Percentiles rank a stretch among this genome's conserved stretches.
Conservation (phyloP, 2,329 filamentous ascomycete species). For the Aureobasidium sp. region DNA sequence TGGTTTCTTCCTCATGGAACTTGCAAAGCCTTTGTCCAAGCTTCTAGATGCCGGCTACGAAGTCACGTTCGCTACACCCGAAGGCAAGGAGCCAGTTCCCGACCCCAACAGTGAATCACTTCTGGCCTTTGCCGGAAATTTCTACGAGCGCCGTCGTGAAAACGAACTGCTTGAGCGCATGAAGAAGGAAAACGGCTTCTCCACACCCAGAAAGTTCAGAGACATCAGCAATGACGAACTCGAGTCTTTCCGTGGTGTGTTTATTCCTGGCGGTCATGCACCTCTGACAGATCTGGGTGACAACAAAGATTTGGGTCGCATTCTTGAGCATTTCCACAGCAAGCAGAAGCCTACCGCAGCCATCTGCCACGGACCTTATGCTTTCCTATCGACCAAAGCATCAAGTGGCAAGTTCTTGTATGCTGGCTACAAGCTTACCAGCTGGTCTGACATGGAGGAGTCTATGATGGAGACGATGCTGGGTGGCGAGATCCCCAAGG, state of each 20-base stretch:
- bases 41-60: slow-evolving; percentile 35
- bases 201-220: slow-evolving; percentile 31
- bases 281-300: slow-evolving; percentile 38
- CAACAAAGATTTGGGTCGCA: slow-evolving; percentile 37
- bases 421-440: slow-evolving; percentile 41
- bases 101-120: slow-evolving; percentile 39
- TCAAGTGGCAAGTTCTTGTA: slow-evolving; percentile 36
- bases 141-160: slow-evolving; percentile 38
- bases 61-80: slow-evolving; percentile 41
- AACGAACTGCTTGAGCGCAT: slow-evolving; percentile 37
- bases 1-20: slow-evolving; percentile 36
- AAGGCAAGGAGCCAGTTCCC: slow-evolving; percentile 35
- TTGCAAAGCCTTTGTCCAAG: slow-evolving; percentile 33
- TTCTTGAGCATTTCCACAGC: slow-evolving; percentile 36
- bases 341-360: slow-evolving; percentile 38
- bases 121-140: slow-evolving; percentile 40
- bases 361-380: slow-evolving; percentile 44
- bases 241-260: slow-evolving; percentile 34
- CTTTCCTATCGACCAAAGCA: slow-evolving; percentile 37
- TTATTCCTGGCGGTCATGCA: slow-evolving; percentile 42
- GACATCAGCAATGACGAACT: slow-evolving; percentile 37
- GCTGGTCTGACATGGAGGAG: slow-evolving; percentile 42
- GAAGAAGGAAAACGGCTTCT: slow-evolving; percentile 41
- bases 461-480: slow-evolving; percentile 40
- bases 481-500: slow-evolving; percentile 38